Evolutionary conservation across 768 basidiomycete species (phyloP), one percentile per base, ranked within the genome.

Genomic region (Macrolepiota fuliginosa): DNA sequence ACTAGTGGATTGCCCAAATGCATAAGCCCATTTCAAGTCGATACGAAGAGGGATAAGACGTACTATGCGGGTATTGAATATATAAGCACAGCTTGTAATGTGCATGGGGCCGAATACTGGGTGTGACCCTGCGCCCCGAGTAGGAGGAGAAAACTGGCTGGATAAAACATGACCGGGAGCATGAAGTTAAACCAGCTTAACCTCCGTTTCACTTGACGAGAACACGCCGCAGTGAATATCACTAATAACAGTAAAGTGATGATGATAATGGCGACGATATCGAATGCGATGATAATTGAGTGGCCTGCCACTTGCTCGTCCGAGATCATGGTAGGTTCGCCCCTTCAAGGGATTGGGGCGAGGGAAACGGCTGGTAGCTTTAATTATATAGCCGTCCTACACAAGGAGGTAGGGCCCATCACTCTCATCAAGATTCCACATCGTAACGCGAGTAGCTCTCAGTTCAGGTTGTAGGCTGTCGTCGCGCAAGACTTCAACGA

Each of bases 11-110:
- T 5, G 10, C 10, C 5, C 12, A 22, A 15, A 49, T 12, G n/a
- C n/a, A n/a, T 27, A 25, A 7, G 22, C 12, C 24, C 10, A 7
- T 12, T 49, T 27, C 13, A 13, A 13, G 11, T n/a, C 13, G 24
- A 15, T 27, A 27, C 13, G 11, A 49, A 25, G 22, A 19, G 24
- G 7, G 24, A 49, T 9, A 9, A 24, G 19, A 54, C 66, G 22
- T 64, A 73, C 72, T 70, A 60, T 25, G 65, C 47, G 4, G 71
- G 70, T 0, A 60, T 49, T n/a, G 71, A 65, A 42, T 73, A 70
- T 12, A 73, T 67, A n/a, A 72, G 54, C 3, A 62, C 55, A 13
- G 69, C 69, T 51, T 73, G 70, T 9, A 68, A 57, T 13, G 71
- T n/a, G 36, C 71, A 72, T 3, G 68, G 6, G 68, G 66, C n/a